Conservation (phyloP, 176 grass and related monocot genomes). For the Zea luxurians region DNA sequence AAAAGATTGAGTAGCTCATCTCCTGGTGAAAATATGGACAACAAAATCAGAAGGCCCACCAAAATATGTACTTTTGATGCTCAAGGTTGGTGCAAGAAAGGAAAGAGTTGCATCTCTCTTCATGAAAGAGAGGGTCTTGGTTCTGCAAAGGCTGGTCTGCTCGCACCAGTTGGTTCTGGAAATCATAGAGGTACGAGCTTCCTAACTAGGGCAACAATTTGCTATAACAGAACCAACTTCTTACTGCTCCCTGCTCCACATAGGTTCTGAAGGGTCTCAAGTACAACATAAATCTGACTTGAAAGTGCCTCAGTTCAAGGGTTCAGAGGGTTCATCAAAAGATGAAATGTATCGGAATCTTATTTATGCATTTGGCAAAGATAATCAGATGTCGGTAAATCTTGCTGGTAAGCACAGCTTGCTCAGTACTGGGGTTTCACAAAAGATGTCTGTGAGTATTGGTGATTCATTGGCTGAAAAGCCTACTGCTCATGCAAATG, state of each 20-base stretch:
- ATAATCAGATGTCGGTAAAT: conserved; percentile 26
- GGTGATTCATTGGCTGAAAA: conserved; percentile 38
- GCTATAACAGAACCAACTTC: conserved; percentile 26
- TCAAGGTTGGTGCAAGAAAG: conserved; percentile 56
- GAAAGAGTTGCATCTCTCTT: conserved; percentile 52
- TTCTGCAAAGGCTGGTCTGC: conserved; percentile 29
- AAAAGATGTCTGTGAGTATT: conserved; percentile 21
- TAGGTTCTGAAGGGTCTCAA: conserved; percentile 46
- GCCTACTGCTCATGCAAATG: no score
- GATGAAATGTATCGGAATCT: conserved; percentile 38
- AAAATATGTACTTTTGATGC: conserved; percentile 47
- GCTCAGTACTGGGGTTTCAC: conserved; percentile 21
- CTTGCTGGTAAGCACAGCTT: conserved; percentile 19
- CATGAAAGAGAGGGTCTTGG: conserved; percentile 47
- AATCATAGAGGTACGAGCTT: conserved; percentile 43
- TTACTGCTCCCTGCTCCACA: conserved; percentile 40
- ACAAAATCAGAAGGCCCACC: conserved; percentile 26
- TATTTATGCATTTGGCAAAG: conserved; percentile 55
- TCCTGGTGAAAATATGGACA: conserved; percentile 37
- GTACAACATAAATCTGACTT: conserved; percentile 29
- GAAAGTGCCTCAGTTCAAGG: conserved; percentile 28
- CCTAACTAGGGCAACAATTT: conserved; percentile 27
- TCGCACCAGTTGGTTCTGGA: conserved; percentile 38
- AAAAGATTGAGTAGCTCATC: conserved; percentile 51
- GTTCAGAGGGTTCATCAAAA: conserved; percentile 26